Conservation (phyloP, 805 yeast genomes). For the Starmerella kuoi region DNA sequence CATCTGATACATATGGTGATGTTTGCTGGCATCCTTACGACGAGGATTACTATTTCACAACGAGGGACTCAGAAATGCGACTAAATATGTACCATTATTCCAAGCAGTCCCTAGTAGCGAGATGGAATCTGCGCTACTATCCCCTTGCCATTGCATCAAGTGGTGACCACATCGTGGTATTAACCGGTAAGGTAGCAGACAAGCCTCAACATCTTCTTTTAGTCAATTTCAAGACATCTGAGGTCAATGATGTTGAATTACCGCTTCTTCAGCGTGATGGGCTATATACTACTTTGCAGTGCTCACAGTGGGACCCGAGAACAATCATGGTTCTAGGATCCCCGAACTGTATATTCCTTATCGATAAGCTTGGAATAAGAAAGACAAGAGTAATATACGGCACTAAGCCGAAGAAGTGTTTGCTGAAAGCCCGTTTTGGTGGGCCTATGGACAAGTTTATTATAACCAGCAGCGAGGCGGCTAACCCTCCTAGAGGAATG, state of each 20-base stretch:
- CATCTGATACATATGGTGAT: neutral
- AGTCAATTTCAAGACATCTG: neutral
- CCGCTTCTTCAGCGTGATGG: neutral
- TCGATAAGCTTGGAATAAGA: conserved; percentile 8
- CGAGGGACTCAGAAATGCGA: neutral
- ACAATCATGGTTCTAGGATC: conserved; percentile 7
- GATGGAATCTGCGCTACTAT: neutral
- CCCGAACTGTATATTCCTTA: conserved; percentile 5
- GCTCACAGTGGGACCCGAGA: conserved; percentile 13
- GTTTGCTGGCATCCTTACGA: conserved; percentile 11
- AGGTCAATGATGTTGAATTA: neutral
- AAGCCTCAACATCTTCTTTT: conserved; percentile 2
- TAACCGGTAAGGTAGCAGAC: conserved; percentile 2
- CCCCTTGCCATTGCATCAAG: neutral
- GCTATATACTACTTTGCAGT: conserved; percentile 1
- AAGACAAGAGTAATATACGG: conserved; percentile 29
- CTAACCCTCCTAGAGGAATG: conserved; percentile 39
- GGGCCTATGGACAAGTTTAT: conserved; percentile 56
- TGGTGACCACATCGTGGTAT: neutral
- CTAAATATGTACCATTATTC: neutral
- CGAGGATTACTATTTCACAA: neutral
- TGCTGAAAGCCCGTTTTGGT: conserved; percentile 69
- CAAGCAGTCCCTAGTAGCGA: neutral
- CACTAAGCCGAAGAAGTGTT: conserved; percentile 43
- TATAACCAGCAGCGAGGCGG: conserved; percentile 77